Percentiles rank a stretch among this genome's conserved stretches.
These are phyloP conservation scores for Ophiostoma australiae DNA, from an alignment of 2,329 filamentous ascomycete genomes.

Conservation along the genomic window DNA sequence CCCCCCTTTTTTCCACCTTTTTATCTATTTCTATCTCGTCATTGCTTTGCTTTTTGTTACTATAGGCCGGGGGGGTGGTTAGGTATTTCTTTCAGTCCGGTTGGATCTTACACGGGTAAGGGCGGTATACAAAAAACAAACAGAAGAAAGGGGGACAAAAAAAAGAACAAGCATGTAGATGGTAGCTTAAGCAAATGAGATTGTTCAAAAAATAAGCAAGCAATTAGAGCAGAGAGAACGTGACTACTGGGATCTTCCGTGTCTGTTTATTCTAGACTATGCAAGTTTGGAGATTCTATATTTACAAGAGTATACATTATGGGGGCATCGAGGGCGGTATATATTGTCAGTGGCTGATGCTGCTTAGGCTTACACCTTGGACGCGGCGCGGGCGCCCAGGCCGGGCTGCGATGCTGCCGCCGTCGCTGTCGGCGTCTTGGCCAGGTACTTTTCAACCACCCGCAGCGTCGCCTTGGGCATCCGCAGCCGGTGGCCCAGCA, in stretches of 20 bases:
- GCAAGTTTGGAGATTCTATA: constrained; percentile 16
- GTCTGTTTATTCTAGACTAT: background rate
- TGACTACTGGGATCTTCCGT: background rate
- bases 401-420: constrained; percentile 7
- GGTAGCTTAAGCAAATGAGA: background rate
- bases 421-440: background rate
- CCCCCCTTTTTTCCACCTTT: background rate
- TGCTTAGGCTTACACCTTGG: constrained; percentile 16
- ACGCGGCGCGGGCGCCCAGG: constrained; percentile 10
- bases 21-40: no score
- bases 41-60: background rate
- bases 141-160: background rate
- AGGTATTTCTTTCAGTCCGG: background rate
- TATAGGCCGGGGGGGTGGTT: background rate
- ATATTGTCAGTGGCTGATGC: background rate
- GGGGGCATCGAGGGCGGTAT: background rate
- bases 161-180: constrained; percentile 3
- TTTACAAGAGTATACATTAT: constrained; percentile 15
- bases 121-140: background rate
- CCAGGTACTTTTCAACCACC: constrained; percentile 51
- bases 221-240: background rate
- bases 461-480: constrained; percentile 62
- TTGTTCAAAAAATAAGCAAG: background rate
- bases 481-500: constrained; percentile 73
- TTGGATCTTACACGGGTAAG: background rate